phyloP scores from a whole-genome alignment of 371 early-diverging fungal species.

The Haplosporangium sp. region DNA sequence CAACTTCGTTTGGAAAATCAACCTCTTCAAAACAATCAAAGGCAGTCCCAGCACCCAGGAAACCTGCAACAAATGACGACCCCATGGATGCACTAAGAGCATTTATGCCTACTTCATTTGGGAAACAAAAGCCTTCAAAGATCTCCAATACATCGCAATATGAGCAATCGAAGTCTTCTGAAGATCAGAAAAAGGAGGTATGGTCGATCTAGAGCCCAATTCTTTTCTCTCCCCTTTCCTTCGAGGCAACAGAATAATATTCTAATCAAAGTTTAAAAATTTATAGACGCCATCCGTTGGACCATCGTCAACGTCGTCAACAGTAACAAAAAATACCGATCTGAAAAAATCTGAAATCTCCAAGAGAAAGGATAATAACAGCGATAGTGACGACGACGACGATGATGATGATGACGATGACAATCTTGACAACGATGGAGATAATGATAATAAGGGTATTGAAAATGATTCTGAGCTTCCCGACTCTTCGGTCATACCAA shows the following conservation, averaged over 20 bases:
- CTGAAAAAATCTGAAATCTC: not conserved
- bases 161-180: conserved; percentile 9
- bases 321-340: not conserved
- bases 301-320: not conserved
- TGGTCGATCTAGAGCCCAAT: conserved; percentile 1
- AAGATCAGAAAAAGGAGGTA: conserved; percentile 8
- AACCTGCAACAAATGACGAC: conserved; percentile 30
- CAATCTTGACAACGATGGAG: conserved; percentile 37
- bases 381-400: conserved; percentile 24
- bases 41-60: conserved; percentile 24
- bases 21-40: conserved; percentile 31
- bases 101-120: conserved; percentile 73
- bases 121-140: conserved; percentile 61
- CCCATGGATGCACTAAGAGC: conserved; percentile 64
- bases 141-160: not conserved
- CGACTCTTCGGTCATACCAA: conserved; percentile 61
- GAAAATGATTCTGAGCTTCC: conserved; percentile 45
- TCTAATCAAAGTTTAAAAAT: no score
- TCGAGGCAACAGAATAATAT: no score
- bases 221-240: no score
- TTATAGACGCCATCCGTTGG: not conserved
- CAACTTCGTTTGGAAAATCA: conserved; percentile 63
- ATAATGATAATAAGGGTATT: conserved; percentile 42
- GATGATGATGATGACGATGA: conserved; percentile 50
- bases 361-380: not conserved